Conservation (phyloP, 1,284 basidiomycete genomes). For the Puccinia horiana region DNA sequence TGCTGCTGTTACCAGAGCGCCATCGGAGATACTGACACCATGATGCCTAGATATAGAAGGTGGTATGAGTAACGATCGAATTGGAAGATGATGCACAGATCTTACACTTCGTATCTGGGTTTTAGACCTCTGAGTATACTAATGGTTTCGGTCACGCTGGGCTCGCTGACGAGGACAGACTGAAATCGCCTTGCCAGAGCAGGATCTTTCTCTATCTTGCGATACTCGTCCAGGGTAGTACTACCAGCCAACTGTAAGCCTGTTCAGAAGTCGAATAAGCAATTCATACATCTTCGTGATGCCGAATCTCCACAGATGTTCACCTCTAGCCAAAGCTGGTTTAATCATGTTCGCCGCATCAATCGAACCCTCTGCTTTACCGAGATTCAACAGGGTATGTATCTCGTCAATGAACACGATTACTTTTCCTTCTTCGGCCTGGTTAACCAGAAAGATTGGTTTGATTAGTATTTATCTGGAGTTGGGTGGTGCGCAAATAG, state of each 20-base stretch:
- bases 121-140: slow-evolving; percentile 86
- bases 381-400: slow-evolving; percentile 76
- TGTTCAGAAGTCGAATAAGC: slow-evolving; percentile 66
- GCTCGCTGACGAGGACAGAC: slow-evolving; percentile 81
- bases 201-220: slow-evolving; percentile 88
- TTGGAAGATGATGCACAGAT: background rate
- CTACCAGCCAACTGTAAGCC: slow-evolving; percentile 84
- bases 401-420: slow-evolving; percentile 92
- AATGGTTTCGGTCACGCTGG: slow-evolving; percentile 65
- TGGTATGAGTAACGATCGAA: background rate
- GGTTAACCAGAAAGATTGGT: slow-evolving; percentile 53
- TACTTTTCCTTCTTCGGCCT: slow-evolving; percentile 59
- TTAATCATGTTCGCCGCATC: slow-evolving; percentile 91
- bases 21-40: slow-evolving; percentile 84
- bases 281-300: background rate
- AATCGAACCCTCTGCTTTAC: slow-evolving; percentile 86
- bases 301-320: background rate
- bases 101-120: slow-evolving; percentile 70
- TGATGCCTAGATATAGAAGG: slow-evolving; percentile 64
- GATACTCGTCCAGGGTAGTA: slow-evolving; percentile 81
- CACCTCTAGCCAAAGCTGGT: slow-evolving; percentile 59
- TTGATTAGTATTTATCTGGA: background rate
- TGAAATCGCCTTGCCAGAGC: slow-evolving; percentile 88
- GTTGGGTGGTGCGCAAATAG: background rate
- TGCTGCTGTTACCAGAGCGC: slow-evolving; percentile 76